phyloP scores from a whole-genome alignment of 768 basidiomycete genomes.

The Cystofilobasidium bisporidii region DNA sequence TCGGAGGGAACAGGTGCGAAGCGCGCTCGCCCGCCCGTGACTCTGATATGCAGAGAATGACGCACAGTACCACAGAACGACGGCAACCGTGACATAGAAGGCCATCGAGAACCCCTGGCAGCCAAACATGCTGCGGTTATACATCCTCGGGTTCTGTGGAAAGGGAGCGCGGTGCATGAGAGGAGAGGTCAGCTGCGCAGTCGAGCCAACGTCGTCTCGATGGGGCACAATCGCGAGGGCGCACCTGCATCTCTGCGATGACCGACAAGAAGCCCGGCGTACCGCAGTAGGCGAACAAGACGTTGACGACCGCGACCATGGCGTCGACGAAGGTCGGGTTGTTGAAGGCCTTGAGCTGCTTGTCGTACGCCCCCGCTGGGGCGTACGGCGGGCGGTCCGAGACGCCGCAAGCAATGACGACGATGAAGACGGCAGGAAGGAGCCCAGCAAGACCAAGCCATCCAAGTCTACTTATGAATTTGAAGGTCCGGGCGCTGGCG shows the following conservation, averaged over 20 bases:
- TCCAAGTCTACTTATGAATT: constrained; percentile 36
- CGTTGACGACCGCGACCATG: constrained; percentile 38
- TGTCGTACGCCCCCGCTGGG: constrained; percentile 31
- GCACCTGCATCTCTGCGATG: constrained; percentile 40
- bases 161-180: neutral
- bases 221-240: too few relatives aligned
- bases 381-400: constrained; percentile 33
- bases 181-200: neutral
- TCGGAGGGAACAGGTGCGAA: too few relatives aligned
- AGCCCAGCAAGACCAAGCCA: constrained; percentile 35
- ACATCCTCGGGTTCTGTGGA: constrained; percentile 29
- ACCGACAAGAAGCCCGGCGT: constrained; percentile 31
- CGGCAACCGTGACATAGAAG: constrained; percentile 27
- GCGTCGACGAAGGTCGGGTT: constrained; percentile 32
- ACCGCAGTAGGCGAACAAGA: constrained; percentile 37
- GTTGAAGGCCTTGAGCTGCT: constrained; percentile 30
- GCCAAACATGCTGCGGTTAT: constrained; percentile 35
- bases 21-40: too few relatives aligned
- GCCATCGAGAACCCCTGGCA: constrained; percentile 34
- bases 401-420: constrained; percentile 25
- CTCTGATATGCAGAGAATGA: too few relatives aligned
- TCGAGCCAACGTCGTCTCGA: too few relatives aligned
- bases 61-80: constrained; percentile 22
- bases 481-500: constrained; percentile 30
- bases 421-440: constrained; percentile 20